phyloP scores from a whole-genome alignment of 1,139 yeast species.

The Pichiaceae sp. region DNA sequence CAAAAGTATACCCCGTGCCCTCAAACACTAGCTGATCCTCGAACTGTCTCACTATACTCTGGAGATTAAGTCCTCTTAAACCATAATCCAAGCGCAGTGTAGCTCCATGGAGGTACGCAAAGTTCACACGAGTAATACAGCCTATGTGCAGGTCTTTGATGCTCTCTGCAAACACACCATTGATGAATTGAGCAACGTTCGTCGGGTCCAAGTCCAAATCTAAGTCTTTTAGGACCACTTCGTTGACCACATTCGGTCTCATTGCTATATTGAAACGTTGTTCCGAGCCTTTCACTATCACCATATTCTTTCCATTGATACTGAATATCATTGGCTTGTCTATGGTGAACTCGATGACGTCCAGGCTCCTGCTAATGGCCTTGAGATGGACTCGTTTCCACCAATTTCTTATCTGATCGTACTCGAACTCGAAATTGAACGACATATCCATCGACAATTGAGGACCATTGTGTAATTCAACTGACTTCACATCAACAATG shows the following conservation, averaged over 20 bases:
- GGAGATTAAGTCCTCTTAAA: neutral
- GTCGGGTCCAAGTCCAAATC: neutral
- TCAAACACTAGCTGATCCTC: neutral
- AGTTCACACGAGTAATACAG: neutral
- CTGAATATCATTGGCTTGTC: neutral
- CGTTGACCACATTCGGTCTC: neutral
- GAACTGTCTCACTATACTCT: neutral
- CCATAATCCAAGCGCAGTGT: neutral
- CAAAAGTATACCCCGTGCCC: neutral
- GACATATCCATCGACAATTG: neutral
- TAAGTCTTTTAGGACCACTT: neutral
- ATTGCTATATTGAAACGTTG: neutral
- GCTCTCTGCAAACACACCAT: neutral
- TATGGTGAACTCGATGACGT: neutral
- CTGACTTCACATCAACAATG: neutral
- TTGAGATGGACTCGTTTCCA: neutral
- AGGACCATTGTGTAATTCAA: neutral
- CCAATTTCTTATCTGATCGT: neutral
- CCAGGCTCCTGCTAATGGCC: neutral
- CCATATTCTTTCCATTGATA: neutral
- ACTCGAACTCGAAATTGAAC: neutral
- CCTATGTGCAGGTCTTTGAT: neutral
- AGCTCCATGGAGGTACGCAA: neutral
- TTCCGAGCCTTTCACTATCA: neutral
- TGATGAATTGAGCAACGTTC: neutral